These are phyloP conservation scores for Phytophthora pisi DNA, from an alignment of 352 stramenopile species.

Conservation along the genomic window DNA sequence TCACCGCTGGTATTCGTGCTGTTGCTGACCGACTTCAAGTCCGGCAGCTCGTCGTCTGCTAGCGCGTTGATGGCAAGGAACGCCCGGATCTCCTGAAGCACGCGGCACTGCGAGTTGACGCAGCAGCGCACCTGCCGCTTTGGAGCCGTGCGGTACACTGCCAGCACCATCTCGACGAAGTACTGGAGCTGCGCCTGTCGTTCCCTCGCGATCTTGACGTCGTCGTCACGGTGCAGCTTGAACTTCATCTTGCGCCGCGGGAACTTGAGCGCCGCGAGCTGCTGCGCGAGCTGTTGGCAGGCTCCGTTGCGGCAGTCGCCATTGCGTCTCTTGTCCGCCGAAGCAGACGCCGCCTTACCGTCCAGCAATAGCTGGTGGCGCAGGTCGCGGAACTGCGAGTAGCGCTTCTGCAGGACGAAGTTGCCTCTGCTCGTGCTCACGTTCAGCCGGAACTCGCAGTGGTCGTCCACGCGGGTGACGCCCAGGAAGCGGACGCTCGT, in stretches of 20 bases:
- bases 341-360: neutral
- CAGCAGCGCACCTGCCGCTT: conserved; percentile 66
- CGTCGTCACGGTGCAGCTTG: conserved; percentile 26
- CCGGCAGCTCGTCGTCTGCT: conserved; percentile 23
- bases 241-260: conserved; percentile 46
- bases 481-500: conserved; percentile 52
- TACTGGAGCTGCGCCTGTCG: conserved; percentile 50
- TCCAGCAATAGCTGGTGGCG: conserved; percentile 50
- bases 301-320: conserved; percentile 46
- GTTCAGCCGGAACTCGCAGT: conserved; percentile 64
- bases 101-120: conserved; percentile 53
- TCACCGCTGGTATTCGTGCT: conserved; percentile 13
- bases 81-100: conserved; percentile 45
- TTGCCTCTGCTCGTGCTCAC: conserved; percentile 58
- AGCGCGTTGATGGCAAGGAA: conserved; percentile 56
- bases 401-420: conserved; percentile 70
- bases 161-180: conserved; percentile 59
- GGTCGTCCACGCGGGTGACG: conserved; percentile 38
- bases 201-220: conserved; percentile 42
- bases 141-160: conserved; percentile 50
- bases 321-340: conserved; percentile 15
- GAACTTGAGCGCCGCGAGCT: conserved; percentile 62
- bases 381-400: conserved; percentile 73
- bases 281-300: conserved; percentile 42
- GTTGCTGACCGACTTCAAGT: conserved; percentile 32